Evolutionary conservation across 2,329 filamentous ascomycete genomes (phyloP), one percentile per base, ranked within the genome.

Genomic region (Aspergillus sp.): DNA sequence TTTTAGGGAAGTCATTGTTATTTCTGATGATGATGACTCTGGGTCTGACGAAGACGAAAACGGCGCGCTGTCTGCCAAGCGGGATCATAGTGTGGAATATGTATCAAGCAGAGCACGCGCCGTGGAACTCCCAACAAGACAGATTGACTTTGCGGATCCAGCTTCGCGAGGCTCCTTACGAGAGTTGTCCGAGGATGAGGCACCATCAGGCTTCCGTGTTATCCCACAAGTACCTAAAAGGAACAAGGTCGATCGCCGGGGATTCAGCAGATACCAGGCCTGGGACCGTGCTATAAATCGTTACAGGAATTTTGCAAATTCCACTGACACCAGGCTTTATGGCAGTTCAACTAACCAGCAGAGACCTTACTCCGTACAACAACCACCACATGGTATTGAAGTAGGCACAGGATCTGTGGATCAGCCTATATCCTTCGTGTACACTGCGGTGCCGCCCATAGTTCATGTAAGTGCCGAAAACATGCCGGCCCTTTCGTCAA

Each of bases 1-100:
- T 25, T 79, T 84, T 46, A 76, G 79, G 44, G 81, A 84, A 62
- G 77, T 82, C 49, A 82, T 84, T 55, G 76, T 83, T 46, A 77
- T 84, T 47, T 80, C 81, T 46, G 79, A 82, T 58, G 79, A 82
- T 13, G 37, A 39, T 5, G 78, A 82, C 46, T 77, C 80, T 39
- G 69, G 69, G 45, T 69, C 72, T 39, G 62, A 62, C 22, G 70
- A 71, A 47, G 64, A 71, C 44, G 69, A 67, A 44, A 54, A 59
- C 27, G 52, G 55, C 7, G 47, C 56, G 23, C 53, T 51, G 42
- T 44, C 58, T 41, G 50, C 44, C 44, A 60, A 64, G 35, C 65
- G 64, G 41, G 64, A 70, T 51, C 59, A 61, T 17, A 74, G 67
- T 47, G 63, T 74, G 49, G 70, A 75, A 51, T 61, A 74, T 43